Base-by-base conservation (phyloP, 2,329 filamentous ascomycete species). In the Ophiostoma perfectum region DNA sequence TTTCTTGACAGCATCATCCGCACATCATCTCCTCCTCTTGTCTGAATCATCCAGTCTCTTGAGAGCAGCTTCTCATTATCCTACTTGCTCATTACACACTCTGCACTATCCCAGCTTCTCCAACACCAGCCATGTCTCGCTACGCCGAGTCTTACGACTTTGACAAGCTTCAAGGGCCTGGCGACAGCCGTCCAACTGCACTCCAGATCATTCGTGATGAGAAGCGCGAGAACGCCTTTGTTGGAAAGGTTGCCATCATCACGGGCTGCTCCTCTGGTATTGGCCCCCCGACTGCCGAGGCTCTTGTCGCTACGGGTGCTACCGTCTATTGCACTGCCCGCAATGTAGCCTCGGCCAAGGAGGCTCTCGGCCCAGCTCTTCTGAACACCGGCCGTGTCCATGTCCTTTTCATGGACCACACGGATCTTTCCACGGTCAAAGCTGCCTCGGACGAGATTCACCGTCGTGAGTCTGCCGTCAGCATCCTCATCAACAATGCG, bases 401-500 rank as follows among this genome's bases (percentile, higher is more conserved):
- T 27, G 74, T 82, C 7, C 66, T 81, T 1, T 68, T 73, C 1
- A 73, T 77, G 69, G 76, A 77, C 58, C 70, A 73, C 18, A 70
- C 69, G 0, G 73, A 70, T 42, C 74, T 80, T 12, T 72, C 74
- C 27, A 78, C 72, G 62, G 75, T 80, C 27, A 76, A 77, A 36
- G 69, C 71, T 0, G 77, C 73, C 18, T 76, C 76, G 9, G 73
- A 73, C n/a, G 73, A 75, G 16, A 74, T 79, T 68, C 70, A 66
- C 45, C 74, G 73, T 65, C 65, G 68, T 58, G 71, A 67, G 14
- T 38, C 58, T 6, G 4, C 71, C 47, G 36, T 77, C 66, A 73
- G 69, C 66, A 68, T 73, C 11, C 71, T 83, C 38, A 75, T 83
- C 74, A 77, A 76, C 74, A 83, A 82, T 70, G 81, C 78, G 0